A percentile compares a stretch with the other conserved stretches of the same genome.
These are phyloP conservation scores for Aureobasidium zeae DNA, from an alignment of 2,329 filamentous ascomycete species.

Conservation along the genomic window DNA sequence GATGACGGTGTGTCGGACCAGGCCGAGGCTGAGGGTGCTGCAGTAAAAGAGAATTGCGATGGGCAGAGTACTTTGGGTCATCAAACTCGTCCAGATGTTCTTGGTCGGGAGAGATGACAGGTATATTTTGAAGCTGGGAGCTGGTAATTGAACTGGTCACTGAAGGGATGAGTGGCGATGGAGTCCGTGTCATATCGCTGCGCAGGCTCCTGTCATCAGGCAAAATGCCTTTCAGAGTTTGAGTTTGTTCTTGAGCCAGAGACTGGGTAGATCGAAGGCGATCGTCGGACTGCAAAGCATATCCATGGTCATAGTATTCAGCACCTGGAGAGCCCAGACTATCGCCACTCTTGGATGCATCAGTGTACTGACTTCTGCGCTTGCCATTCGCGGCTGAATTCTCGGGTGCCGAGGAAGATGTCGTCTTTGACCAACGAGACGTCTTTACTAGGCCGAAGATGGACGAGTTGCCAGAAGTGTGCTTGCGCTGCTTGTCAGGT, in stretches of 20 bases:
- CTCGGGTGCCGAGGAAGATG: constrained; percentile 74
- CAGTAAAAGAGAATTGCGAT: constrained; percentile 70
- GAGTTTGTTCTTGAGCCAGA: constrained; percentile 19
- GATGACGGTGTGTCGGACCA: constrained; percentile 64
- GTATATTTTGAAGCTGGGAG: constrained; percentile 2
- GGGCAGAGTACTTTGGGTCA: constrained; percentile 65
- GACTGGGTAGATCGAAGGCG: constrained; percentile 34
- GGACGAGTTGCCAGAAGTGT: constrained; percentile 76
- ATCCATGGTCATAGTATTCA: constrained; percentile 41
- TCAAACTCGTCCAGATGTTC: not conserved
- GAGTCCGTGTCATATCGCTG: constrained; percentile 33
- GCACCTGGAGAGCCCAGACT: constrained; percentile 7
- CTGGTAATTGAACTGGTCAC: constrained; percentile 44
- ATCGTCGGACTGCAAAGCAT: constrained; percentile 53
- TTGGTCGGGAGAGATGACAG: constrained; percentile 1
- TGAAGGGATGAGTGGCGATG: constrained; percentile 46
- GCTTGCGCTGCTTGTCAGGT: constrained; percentile 72
- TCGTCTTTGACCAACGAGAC: constrained; percentile 95
- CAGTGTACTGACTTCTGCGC: constrained; percentile 49
- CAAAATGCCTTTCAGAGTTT: constrained; percentile 17
- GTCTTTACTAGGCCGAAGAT: constrained; percentile 71
- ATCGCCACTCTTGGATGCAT: constrained; percentile 49
- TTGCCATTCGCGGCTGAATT: constrained; percentile 59
- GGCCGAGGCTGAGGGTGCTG: constrained; percentile 70
- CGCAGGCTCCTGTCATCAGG: constrained; percentile 26